Conservation (phyloP, 495 filamentous ascomycete species). For the Hyphodiscus hymeniophilus region DNA sequence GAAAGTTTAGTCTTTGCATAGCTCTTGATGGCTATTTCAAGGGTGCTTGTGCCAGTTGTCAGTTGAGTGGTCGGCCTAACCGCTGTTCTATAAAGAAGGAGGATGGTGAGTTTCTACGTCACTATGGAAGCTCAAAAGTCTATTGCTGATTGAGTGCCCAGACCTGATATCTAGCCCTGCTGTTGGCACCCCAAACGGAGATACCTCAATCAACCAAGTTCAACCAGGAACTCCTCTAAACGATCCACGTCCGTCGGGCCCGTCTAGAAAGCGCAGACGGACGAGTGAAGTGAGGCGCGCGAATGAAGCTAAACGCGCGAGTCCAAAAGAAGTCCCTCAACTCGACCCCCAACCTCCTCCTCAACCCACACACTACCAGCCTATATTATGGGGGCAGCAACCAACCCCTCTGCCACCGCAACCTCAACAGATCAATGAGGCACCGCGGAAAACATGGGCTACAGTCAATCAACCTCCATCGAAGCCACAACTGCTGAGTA, state of each 20-base stretch:
- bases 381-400: constrained; percentile 12
- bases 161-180: constrained; percentile 6
- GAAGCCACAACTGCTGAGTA: constrained; percentile 1
- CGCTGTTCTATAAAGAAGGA: constrained; percentile 21
- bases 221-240: constrained; percentile 1
- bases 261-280: constrained; percentile 13
- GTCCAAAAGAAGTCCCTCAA: constrained; percentile 9
- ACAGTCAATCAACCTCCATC: constrained; percentile 12
- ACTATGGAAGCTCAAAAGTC: background rate
- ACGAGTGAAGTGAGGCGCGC: background rate
- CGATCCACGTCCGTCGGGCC: background rate
- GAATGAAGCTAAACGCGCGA: too few species aligned
- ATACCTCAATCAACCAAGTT: background rate
- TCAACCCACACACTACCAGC: constrained; percentile 17
- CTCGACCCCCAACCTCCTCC: constrained; percentile 14
- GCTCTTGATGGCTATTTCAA: constrained; percentile 21
- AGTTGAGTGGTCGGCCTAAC: constrained; percentile 21
- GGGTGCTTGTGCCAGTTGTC: constrained; percentile 21
- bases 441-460: constrained; percentile 15
- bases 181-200: constrained; percentile 5
- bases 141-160: background rate
- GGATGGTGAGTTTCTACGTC: constrained; percentile 13
- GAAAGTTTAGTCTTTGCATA: constrained; percentile 21
- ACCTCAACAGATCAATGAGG: constrained; percentile 11
- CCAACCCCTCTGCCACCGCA: too few species aligned